phyloP scores from a whole-genome alignment of 805 yeast species.

The Tetrapisispora pingtungensis region DNA sequence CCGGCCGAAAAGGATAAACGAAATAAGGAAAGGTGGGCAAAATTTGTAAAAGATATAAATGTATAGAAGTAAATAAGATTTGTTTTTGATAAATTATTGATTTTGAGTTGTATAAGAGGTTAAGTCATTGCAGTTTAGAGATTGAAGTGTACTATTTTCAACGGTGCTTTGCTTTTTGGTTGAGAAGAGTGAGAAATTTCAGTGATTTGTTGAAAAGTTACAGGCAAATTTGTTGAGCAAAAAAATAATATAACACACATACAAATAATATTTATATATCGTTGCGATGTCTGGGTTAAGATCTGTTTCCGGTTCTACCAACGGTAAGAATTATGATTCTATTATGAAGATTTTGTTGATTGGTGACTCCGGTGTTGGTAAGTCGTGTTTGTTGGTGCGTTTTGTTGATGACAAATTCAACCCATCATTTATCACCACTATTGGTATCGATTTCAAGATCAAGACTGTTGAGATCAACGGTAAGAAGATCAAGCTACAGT shows the following conservation, averaged over 20 bases:
- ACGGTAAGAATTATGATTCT: constrained; percentile 51
- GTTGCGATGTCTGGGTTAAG: constrained; percentile 23
- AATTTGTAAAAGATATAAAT: neutral
- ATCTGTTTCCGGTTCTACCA: constrained; percentile 21
- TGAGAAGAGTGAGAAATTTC: too few relatives aligned
- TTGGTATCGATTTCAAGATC: constrained; percentile 96
- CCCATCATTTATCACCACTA: constrained; percentile 93
- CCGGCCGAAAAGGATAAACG: neutral
- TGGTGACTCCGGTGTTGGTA: constrained; percentile 89
- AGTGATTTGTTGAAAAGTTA: too few relatives aligned
- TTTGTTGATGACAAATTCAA: constrained; percentile 95
- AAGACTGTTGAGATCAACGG: constrained; percentile 92
- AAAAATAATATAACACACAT: neutral
- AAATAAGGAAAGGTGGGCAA: constrained; percentile 2
- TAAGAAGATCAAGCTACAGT: constrained; percentile 84
- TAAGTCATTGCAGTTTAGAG: too few relatives aligned
- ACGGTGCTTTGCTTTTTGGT: too few relatives aligned
- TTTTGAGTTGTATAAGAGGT: too few relatives aligned
- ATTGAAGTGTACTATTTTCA: too few relatives aligned
- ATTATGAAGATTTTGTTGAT: constrained; percentile 86
- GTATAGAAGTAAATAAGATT: neutral
- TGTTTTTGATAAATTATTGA: too few relatives aligned
- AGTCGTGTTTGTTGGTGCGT: constrained; percentile 80
- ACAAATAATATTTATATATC: too few relatives aligned
- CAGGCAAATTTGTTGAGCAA: too few relatives aligned